Evolutionary conservation across 495 filamentous ascomycete genomes (phyloP), one percentile per base, ranked within the genome.

Genomic region (Paragyromitra xinjiangensis): DNA sequence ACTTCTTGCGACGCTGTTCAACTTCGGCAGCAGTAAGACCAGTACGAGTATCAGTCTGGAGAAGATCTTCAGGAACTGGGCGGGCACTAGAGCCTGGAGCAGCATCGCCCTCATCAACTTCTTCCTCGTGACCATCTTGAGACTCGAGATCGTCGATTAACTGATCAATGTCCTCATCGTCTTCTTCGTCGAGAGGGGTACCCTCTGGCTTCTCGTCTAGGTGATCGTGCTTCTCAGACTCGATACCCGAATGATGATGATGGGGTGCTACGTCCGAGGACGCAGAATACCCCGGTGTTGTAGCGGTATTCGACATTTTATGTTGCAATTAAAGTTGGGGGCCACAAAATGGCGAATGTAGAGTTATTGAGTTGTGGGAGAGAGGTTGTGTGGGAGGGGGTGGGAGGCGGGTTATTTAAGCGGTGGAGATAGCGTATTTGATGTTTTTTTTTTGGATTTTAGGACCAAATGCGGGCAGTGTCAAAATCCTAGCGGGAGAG

Each of bases 101-200:
- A 29, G 81, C 78, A 2, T 85, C 84, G 55, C 83, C 84, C 24
- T 86, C 86, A 24, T 88, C 88, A 37, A 91, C 89, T 8, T 90
- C 88, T 34, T 90, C 89, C 4, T 83, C 85, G 50, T 90, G 87
- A 44, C 90, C 92, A 82, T 94, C 92, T 69, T 92, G 85, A 14
- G 90, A 92, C 83, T 94, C 90, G 67, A 97, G 90, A 76, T 94
- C 93, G 74, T 92, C 90, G 72, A 97, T 94, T 77, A 97, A 87
- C 69, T 88, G 87, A 81, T 95, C 91, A 70, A 97, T 92, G 80
- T 93, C 89, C 84, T 91, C 89, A 53, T 92, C 89, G 14, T 91
- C 88, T 8, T 77, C 74, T 11, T 86, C 86, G 16, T 84, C 85
- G 8, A 78, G 66, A 26, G 80, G 78, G 44, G 40, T 69, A 22